Conservation (phyloP, 2,329 filamentous ascomycete genomes). For the Cordyceps fumosorosea region DNA sequence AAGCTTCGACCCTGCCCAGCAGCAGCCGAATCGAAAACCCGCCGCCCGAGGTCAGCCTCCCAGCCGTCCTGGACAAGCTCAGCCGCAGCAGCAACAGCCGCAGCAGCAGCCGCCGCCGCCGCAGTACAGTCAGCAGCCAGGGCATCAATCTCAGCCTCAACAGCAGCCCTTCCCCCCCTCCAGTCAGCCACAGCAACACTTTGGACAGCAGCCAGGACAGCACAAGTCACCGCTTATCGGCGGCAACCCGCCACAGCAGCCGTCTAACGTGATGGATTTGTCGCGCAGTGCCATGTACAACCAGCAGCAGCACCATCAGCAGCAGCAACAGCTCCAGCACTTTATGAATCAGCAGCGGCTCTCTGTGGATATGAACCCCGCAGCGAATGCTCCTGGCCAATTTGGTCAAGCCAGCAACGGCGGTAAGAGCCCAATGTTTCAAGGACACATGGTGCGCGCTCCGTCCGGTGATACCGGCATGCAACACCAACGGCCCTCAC, state of each 20-base stretch:
- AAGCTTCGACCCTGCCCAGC: background rate
- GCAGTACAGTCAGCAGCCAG: slow-evolving; percentile 1
- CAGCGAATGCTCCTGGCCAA: background rate
- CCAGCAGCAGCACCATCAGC: slow-evolving; percentile 12
- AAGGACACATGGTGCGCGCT: slow-evolving; percentile 9
- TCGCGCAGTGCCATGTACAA: slow-evolving; percentile 10
- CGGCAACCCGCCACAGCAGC: slow-evolving; percentile 10
- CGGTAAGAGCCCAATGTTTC: slow-evolving; percentile 11
- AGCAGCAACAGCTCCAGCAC: slow-evolving; percentile 12
- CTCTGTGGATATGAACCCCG: slow-evolving; percentile 8
- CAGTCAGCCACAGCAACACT: slow-evolving; percentile 2
- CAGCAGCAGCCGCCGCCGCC: background rate
- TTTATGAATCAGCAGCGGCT: slow-evolving; percentile 12
- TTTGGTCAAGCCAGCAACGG: background rate
- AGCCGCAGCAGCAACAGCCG: slow-evolving; percentile 1
- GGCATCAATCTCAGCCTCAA: background rate
- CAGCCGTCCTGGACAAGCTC: background rate
- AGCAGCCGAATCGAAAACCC: background rate
- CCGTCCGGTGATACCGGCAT: slow-evolving; percentile 6
- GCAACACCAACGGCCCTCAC: slow-evolving; percentile 9
- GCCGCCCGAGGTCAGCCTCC: background rate
- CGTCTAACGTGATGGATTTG: slow-evolving; percentile 2
- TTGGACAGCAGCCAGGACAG: slow-evolving; percentile 5
- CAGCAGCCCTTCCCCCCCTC: background rate
- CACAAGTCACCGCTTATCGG: slow-evolving; percentile 7